These are phyloP conservation scores for Stevia rebaudiana DNA, from an alignment of 140 eudicot species.

Conservation along the genomic window DNA sequence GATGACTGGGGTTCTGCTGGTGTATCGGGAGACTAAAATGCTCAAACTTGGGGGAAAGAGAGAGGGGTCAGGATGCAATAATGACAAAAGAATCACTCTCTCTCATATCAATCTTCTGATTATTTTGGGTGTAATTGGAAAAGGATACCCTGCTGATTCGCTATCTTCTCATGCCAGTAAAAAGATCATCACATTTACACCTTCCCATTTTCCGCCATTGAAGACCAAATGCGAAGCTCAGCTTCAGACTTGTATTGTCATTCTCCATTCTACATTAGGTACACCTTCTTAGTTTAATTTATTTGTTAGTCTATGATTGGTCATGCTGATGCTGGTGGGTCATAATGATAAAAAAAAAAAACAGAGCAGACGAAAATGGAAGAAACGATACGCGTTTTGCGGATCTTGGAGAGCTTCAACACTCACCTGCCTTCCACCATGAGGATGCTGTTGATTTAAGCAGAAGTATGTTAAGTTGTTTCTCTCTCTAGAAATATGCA, in stretches of 20 bases:
- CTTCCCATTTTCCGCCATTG: slow-evolving; percentile 12
- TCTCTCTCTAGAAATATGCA: neutral
- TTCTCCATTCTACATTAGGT: slow-evolving; percentile 60
- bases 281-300: neutral
- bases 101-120: neutral
- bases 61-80: no score
- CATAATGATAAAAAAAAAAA: neutral
- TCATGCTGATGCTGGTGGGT: no score
- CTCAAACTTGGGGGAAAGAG: slow-evolving; percentile 32
- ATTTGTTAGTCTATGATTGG: neutral
- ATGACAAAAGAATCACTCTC: slow-evolving; percentile 30
- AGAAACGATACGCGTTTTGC: slow-evolving; percentile 39
- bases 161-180: slow-evolving; percentile 32
- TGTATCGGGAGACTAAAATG: slow-evolving; percentile 53
- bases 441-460: slow-evolving; percentile 82
- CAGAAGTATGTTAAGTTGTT: slow-evolving; percentile 39
- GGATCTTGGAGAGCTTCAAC: slow-evolving; percentile 84
- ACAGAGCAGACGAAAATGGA: slow-evolving; percentile 49
- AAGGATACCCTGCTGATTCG: slow-evolving; percentile 40
- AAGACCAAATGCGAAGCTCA: slow-evolving; percentile 52
- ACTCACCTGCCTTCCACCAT: slow-evolving; percentile 50
- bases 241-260: slow-evolving; percentile 52
- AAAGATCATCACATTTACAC: slow-evolving; percentile 1
- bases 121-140: slow-evolving; percentile 35
- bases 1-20: slow-evolving; percentile 9